Percentiles rank a stretch among this genome's conserved stretches.
phyloP scores from a whole-genome alignment of 2,329 filamentous ascomycete genomes.

The Hortaea sp. region DNA sequence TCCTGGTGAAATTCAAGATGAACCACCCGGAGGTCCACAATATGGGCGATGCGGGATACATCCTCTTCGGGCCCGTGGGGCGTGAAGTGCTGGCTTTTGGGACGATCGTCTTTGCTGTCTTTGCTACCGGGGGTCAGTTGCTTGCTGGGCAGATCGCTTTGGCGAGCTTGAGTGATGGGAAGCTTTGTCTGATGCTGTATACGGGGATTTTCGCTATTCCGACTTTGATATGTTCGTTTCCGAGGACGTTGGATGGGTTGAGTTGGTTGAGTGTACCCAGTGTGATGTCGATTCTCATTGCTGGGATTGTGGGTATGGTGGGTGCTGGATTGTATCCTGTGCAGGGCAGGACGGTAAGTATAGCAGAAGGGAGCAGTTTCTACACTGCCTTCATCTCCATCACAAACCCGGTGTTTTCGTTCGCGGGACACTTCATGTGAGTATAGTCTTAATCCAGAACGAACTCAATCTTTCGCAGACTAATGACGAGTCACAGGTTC shows the following conservation, averaged over 20 bases:
- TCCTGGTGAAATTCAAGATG: conserved; percentile 50
- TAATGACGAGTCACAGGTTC: conserved; percentile 25
- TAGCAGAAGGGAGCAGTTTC: conserved; percentile 26
- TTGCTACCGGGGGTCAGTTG: conserved; percentile 60
- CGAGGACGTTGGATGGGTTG: conserved; percentile 53
- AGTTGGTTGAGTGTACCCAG: conserved; percentile 53
- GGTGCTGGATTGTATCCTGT: conserved; percentile 46
- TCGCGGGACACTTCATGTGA: conserved; percentile 47
- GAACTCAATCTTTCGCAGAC: background rate
- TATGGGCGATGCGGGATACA: conserved; percentile 58
- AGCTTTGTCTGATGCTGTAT: conserved; percentile 55
- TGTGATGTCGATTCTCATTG: conserved; percentile 42
- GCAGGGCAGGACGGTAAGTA: conserved; percentile 31
- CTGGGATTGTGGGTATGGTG: conserved; percentile 58
- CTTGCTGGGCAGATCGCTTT: conserved; percentile 63
- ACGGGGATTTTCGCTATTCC: conserved; percentile 49
- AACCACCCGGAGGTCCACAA: conserved; percentile 42
- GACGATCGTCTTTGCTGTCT: conserved; percentile 56
- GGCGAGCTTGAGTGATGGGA: conserved; percentile 53
- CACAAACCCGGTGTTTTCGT: conserved; percentile 61
- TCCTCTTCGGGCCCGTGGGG: conserved; percentile 51
- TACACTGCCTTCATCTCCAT: conserved; percentile 50
- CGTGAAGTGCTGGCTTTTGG: conserved; percentile 55
- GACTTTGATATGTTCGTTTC: conserved; percentile 49
- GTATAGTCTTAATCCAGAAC: conserved; percentile 19